These are phyloP conservation scores for Lasiodiplodia gonubiensis DNA, from an alignment of 2,329 filamentous ascomycete genomes.

Conservation along the genomic window DNA sequence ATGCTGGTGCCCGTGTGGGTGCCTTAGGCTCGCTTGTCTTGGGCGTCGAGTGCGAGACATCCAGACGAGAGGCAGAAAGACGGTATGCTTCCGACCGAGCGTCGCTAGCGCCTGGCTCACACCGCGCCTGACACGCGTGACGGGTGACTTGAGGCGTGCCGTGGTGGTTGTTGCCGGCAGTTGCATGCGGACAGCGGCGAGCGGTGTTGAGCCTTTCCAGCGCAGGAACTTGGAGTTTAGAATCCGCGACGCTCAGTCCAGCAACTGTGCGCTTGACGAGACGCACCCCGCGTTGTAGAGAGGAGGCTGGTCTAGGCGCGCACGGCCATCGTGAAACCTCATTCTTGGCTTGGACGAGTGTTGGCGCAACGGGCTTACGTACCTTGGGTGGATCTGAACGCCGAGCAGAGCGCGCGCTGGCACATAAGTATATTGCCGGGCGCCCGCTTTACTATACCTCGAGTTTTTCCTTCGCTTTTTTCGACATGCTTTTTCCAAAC, in stretches of 20 bases:
- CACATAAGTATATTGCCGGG: constrained; percentile 6
- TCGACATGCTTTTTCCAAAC: constrained; percentile 10
- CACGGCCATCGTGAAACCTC: constrained; percentile 4
- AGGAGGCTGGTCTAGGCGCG: constrained; percentile 4
- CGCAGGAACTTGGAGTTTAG: background rate
- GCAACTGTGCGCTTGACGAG: background rate
- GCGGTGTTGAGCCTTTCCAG: background rate
- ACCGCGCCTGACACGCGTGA: background rate
- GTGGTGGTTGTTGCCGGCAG: background rate
- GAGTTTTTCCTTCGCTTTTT: background rate
- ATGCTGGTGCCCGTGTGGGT: background rate
- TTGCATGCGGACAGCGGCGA: background rate
- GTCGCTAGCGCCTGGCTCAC: background rate
- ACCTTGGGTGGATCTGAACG: constrained; percentile 15
- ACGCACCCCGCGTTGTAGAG: constrained; percentile 13
- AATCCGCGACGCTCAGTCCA: background rate
- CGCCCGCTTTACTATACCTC: background rate
- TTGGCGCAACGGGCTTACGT: constrained; percentile 25
- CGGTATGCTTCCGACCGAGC: background rate
- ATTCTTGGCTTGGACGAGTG: constrained; percentile 7
- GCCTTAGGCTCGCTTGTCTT: constrained; percentile 5
- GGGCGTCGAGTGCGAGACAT: background rate
- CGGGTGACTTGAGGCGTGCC: background rate
- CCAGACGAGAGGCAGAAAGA: background rate
- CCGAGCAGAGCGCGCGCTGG: background rate